Percentiles rank a stretch among this genome's conserved stretches.
Evolutionary conservation across 129 eudicot species (phyloP).

Genomic region (Saposhnikovia divaricata): DNA sequence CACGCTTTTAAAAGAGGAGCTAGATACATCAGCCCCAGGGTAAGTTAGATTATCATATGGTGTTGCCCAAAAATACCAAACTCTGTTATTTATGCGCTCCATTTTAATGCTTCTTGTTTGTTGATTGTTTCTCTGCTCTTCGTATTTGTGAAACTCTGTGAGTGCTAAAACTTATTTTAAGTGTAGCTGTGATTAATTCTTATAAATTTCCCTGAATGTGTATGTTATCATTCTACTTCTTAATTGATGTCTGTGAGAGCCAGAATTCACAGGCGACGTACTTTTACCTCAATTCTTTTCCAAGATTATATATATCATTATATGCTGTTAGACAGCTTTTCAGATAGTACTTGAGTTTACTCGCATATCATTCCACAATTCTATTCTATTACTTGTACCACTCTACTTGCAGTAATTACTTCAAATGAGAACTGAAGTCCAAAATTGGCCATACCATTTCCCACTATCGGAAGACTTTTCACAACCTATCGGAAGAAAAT

Average conservation of each 20-base stretch:
- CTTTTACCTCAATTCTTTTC: too few relatives aligned
- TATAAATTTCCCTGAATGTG: background rate
- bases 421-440: too few relatives aligned
- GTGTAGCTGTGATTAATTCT: background rate
- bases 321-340: too few relatives aligned
- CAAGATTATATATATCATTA: too few relatives aligned
- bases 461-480: too few relatives aligned
- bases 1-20: slow-evolving; percentile 67
- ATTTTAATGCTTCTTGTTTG: background rate
- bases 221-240: background rate
- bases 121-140: background rate
- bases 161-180: background rate
- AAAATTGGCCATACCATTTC: too few relatives aligned
- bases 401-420: too few relatives aligned
- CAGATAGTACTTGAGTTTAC: too few relatives aligned
- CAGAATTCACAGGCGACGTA: background rate
- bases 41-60: slow-evolving; percentile 26
- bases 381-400: too few relatives aligned
- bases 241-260: background rate
- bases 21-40: slow-evolving; percentile 62
- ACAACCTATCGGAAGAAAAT: too few relatives aligned
- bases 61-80: background rate
- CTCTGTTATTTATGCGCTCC: background rate
- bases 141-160: background rate
- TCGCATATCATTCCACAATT: too few relatives aligned